Base-by-base conservation (phyloP, 441 rosid genomes). In the Raphanus hybrid region DNA sequence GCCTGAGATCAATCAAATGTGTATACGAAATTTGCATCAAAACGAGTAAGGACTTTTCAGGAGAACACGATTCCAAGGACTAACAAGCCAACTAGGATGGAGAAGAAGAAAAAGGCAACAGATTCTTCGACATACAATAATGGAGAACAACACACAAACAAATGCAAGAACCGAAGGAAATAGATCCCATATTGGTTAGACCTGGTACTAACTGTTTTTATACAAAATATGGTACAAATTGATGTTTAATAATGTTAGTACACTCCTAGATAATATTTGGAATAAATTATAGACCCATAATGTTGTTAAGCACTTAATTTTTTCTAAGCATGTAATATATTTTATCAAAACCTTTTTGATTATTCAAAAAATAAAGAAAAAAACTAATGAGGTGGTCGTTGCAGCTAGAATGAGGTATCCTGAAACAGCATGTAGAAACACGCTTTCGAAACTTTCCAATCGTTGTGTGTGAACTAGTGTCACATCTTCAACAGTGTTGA, bases 401-500 rank as follows among this genome's bases (percentile, higher is more conserved):
- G 3, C 1, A 29, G 34, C 34, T 4, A 29, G 34, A 37, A 48
- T 5, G 54, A 48, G 16, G 16, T n/a, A 48, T 48, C 8, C 16
- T 48, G 54, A 48, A 50, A 73, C 37, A 50, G n/a, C 20, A 71
- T 43, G 37, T 71, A n/a, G 11, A 8, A 57, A 2, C 55, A 57
- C 55, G 14, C 37, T 20, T 37, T 23, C 3, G 3, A 23, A 23
- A 58, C 5, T 18, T 27, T 3, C 16, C 41, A 9, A 14, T 60
- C 16, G 2, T 71, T 15, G 20, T 34, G 62, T n/a, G 78, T 57
- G 78, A 59, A 8, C 52, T 12, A 69, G 5, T 63, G 12, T 23
- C 64, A 69, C 70, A 52, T 69, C 57, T 18, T 60, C 55, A 52
- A 37, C 27, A 61, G 57, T 37, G 15, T 52, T 63, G 75, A 26